Percentiles rank a stretch among this genome's conserved stretches.
These are phyloP conservation scores for Fusarium devonianum DNA, from an alignment of 2,329 filamentous ascomycete species.

Conservation along the genomic window DNA sequence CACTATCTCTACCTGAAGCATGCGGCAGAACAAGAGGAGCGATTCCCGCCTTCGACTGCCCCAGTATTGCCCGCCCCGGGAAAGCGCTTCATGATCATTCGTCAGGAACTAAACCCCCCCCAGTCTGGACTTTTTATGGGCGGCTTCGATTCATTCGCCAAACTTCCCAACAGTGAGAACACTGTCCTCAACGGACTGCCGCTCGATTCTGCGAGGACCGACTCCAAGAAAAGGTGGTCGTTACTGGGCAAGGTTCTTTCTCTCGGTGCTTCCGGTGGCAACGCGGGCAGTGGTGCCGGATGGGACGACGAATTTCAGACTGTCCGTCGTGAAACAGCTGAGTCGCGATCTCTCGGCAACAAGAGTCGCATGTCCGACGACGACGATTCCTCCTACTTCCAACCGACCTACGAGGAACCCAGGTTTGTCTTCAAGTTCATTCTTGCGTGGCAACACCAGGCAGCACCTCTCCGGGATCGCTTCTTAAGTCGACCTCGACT, in stretches of 20 bases:
- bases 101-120: slow-evolving; percentile 68
- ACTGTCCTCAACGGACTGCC: slow-evolving; percentile 39
- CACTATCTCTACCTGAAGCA: slow-evolving; percentile 80
- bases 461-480: slow-evolving; percentile 63
- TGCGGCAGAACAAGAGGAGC: slow-evolving; percentile 63
- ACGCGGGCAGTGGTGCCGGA: slow-evolving; percentile 26
- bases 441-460: slow-evolving; percentile 68
- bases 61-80: slow-evolving; percentile 87
- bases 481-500: slow-evolving; percentile 73
- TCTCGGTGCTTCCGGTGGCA: slow-evolving; percentile 27
- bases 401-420: slow-evolving; percentile 62
- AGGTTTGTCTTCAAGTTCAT: slow-evolving; percentile 78
- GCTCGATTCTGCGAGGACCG: slow-evolving; percentile 41
- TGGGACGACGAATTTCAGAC: slow-evolving; percentile 58
- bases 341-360: slow-evolving; percentile 48
- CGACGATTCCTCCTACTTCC: slow-evolving; percentile 62
- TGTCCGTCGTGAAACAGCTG: slow-evolving; percentile 58
- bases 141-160: slow-evolving; percentile 57
- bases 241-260: slow-evolving; percentile 69
- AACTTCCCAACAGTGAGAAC: slow-evolving; percentile 37
- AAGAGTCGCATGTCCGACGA: slow-evolving; percentile 54
- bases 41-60: slow-evolving; percentile 72
- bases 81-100: slow-evolving; percentile 86
- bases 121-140: slow-evolving; percentile 57
- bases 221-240: slow-evolving; percentile 68